These are phyloP conservation scores for Apiospora hydei DNA, from an alignment of 2,329 filamentous ascomycete species.

Conservation along the genomic window DNA sequence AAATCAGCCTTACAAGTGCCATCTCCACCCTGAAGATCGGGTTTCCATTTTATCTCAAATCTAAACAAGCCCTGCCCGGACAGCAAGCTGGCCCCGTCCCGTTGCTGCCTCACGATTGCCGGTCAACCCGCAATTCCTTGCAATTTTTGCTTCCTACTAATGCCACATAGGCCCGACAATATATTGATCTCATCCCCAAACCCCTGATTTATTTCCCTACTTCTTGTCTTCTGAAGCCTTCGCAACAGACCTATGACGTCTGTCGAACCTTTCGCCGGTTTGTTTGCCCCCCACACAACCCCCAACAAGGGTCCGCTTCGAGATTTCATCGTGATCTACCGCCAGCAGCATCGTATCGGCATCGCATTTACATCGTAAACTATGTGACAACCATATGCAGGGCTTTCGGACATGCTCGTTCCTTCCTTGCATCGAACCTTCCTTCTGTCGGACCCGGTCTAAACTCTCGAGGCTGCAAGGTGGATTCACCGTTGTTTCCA, in stretches of 20 bases:
- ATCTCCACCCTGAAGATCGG: conserved; percentile 13
- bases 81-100: conserved; percentile 6
- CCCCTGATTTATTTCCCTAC: not conserved
- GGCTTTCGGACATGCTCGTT: not conserved
- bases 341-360: not conserved
- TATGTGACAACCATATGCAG: not conserved
- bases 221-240: not conserved
- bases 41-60: conserved; percentile 11
- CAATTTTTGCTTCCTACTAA: not conserved
- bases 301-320: not conserved
- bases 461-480: not conserved
- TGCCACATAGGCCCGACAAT: not conserved
- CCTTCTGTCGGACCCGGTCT: not conserved
- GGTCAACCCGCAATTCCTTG: conserved; percentile 6
- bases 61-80: conserved; percentile 8
- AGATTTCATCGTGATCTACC: not conserved
- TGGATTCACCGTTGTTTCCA: not conserved
- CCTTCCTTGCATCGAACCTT: not conserved
- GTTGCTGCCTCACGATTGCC: conserved; percentile 21
- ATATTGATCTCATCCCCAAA: not conserved
- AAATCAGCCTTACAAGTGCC: conserved; percentile 16
- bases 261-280: not conserved
- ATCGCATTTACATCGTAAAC: not conserved
- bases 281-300: not conserved
- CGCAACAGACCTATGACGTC: not conserved